phyloP scores from a whole-genome alignment of 371 early-diverging fungal species.

The Lichtheimia hyalospora region DNA sequence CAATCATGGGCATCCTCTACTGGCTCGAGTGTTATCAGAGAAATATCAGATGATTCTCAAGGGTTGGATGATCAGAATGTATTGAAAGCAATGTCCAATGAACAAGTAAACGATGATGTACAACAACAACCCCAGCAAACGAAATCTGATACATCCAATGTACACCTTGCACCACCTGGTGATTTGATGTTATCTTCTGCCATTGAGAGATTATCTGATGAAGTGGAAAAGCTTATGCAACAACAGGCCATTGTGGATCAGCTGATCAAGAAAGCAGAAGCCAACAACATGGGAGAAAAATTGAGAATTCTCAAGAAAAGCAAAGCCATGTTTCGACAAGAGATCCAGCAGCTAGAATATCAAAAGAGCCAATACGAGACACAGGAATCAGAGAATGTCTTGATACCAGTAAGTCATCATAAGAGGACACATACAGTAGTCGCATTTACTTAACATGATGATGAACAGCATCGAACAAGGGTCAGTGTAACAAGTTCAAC shows the following conservation, averaged over 20 bases:
- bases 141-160: constrained; percentile 19
- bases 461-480: constrained; percentile 54
- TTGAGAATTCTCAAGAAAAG: constrained; percentile 65
- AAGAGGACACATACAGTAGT: not conserved
- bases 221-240: constrained; percentile 56
- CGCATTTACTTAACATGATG: not conserved
- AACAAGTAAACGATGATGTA: too few relatives aligned
- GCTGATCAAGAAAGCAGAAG: constrained; percentile 61
- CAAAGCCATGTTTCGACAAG: constrained; percentile 56
- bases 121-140: too few relatives aligned
- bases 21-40: constrained; percentile 31
- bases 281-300: constrained; percentile 20
- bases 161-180: constrained; percentile 68
- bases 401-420: constrained; percentile 56
- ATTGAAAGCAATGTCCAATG: not conserved
- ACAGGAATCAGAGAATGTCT: constrained; percentile 66
- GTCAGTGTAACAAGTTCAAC: constrained; percentile 61
- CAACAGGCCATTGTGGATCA: constrained; percentile 70
- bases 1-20: constrained; percentile 44
- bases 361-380: constrained; percentile 70
- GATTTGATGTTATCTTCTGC: constrained; percentile 64
- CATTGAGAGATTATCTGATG: constrained; percentile 51
- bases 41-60: constrained; percentile 28
- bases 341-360: constrained; percentile 59
- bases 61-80: not conserved